A percentile compares a stretch with the other conserved stretches of the same genome.
Conservation (phyloP, 2,329 filamentous ascomycete species). For the Aureobasidium mangrovei region DNA sequence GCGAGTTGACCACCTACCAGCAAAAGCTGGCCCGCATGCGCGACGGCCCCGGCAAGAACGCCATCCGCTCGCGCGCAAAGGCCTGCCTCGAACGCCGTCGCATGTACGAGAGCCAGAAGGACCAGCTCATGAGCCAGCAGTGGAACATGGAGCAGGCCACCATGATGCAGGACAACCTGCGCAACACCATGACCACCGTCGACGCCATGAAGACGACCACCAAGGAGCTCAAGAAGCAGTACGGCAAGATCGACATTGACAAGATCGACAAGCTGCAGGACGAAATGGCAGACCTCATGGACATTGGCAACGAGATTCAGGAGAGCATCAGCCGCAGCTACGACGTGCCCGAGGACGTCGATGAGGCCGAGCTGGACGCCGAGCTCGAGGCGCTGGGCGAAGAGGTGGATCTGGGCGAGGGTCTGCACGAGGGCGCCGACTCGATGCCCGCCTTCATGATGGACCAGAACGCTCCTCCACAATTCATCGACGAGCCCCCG, state of each 20-base stretch:
- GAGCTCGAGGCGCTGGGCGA: constrained; percentile 91
- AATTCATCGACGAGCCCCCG: constrained; percentile 90
- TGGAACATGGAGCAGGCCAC: constrained; percentile 99
- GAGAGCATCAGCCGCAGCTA: constrained; percentile 86
- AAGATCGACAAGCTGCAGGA: constrained; percentile 97
- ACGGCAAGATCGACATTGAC: constrained; percentile 94
- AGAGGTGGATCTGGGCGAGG: constrained; percentile 80
- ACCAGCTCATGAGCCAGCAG: constrained; percentile 85
- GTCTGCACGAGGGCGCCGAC: constrained; percentile 41
- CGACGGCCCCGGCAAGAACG: constrained; percentile 86
- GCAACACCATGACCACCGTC: constrained; percentile 97
- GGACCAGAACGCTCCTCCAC: constrained; percentile 68
- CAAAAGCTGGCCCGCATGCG: constrained; percentile 84
- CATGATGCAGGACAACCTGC: constrained; percentile 97
- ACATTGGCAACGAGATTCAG: constrained; percentile 96
- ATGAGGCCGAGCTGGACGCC: constrained; percentile 91
- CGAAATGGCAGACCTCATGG: constrained; percentile 97
- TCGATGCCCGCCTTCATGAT: constrained; percentile 73
- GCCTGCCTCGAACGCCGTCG: constrained; percentile 90
- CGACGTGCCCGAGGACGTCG: constrained; percentile 92
- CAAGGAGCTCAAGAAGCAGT: constrained; percentile 85
- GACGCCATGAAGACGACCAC: constrained; percentile 97
- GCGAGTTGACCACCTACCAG: constrained; percentile 82
- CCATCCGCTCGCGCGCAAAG: constrained; percentile 87
- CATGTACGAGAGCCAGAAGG: constrained; percentile 86